Evolutionary conservation across 169 alveolate genomes (phyloP), one percentile per base, ranked within the genome.

Genomic region (Cyclospora cayetanensis): DNA sequence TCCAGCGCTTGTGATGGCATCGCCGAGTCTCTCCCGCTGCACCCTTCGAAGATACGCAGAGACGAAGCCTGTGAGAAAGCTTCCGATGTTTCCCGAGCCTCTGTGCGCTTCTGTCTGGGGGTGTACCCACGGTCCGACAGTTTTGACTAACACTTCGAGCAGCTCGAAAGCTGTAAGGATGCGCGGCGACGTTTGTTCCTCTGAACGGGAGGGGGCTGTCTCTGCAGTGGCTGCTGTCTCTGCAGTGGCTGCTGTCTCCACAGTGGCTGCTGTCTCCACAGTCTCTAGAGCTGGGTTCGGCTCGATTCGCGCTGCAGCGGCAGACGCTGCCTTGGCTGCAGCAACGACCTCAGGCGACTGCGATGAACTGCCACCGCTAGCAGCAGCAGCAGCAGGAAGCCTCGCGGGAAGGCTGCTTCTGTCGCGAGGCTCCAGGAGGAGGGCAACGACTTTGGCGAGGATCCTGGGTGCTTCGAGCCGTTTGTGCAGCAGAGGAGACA

Each of bases 1-100:
- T 41, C 22, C 55, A 5, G 11, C 34, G 2, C 55, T 4, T n/a
- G 35, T 42, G 66, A 55, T 15, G 37, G 12, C 79, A 1, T n/a
- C 42, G 18, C 91, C 91, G 52, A 63, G 74, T 31, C 91, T 42
- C 46, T 85, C 91, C 39, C 91, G 91, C 27, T 41, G 66, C 27
- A 85, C 83, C 29, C 91, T n/a, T 25, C 68, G 80, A 11, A 42
- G 9, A 55, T 85, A 85, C 3, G 74, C 65, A 27, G 91, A 55
- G 39, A 85, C 42, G 27, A 85, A 85, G 35, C 42, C 53, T 31
- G 25, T 34, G n/a, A 85, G 31, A 52, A 85, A 63, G 5, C 53
- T 37, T 29, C 68, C 83, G 52, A 85, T 85, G 52, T 27, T 42
- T 0, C 29, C 65, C 37, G 91, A 5, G 22, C 91, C 63, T 31